phyloP scores from a whole-genome alignment of 176 grass and related monocot genomes.

The Metroxylon sagu region DNA sequence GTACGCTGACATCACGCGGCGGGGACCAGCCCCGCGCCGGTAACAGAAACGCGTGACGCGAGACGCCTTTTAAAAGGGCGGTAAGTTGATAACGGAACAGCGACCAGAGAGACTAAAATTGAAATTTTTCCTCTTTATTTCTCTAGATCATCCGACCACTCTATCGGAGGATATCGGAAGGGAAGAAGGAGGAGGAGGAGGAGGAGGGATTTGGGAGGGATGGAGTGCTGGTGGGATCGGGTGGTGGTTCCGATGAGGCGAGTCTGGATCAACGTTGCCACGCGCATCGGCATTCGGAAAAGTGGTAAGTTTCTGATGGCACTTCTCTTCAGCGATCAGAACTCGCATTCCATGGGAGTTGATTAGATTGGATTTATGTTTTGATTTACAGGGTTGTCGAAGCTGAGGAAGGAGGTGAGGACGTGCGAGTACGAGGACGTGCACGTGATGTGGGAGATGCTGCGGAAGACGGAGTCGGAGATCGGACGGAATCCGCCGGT shows the following conservation, averaged over 20 bases:
- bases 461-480: constrained; percentile 13
- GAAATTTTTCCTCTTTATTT: no score
- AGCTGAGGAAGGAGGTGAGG: constrained; percentile 46
- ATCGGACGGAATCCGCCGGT: not conserved
- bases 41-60: no score
- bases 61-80: no score
- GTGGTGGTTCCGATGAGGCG: constrained; percentile 22
- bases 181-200: no score
- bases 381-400: constrained; percentile 33
- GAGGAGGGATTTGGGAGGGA: not conserved
- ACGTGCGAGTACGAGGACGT: constrained; percentile 75
- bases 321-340: not conserved
- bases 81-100: no score
- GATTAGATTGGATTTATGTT: constrained; percentile 1
- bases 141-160: no score
- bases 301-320: constrained; percentile 15
- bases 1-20: no score
- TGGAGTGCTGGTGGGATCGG: not conserved
- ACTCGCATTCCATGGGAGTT: not conserved
- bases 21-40: no score
- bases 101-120: no score
- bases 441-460: constrained; percentile 79
- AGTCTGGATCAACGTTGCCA: constrained; percentile 33
- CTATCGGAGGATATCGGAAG: no score
- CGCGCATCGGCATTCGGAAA: constrained; percentile 39